phyloP scores from a whole-genome alignment of 345 rosid genomes.

The Eucalyptus pumila region DNA sequence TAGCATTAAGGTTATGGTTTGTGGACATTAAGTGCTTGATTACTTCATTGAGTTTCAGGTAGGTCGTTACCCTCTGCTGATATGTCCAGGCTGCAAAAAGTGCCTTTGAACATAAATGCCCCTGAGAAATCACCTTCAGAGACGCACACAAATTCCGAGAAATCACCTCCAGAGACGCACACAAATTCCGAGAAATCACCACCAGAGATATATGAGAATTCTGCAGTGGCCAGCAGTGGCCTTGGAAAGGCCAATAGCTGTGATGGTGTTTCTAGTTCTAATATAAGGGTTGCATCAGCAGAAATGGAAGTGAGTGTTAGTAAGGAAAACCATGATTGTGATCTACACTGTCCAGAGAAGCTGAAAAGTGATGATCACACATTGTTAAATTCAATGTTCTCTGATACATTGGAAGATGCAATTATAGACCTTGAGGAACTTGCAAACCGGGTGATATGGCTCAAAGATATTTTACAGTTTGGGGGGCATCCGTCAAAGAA shows the following conservation, averaged over 20 bases:
- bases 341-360: constrained; percentile 1
- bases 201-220: neutral
- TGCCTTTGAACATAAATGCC: neutral
- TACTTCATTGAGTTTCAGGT: neutral
- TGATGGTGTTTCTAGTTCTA: constrained; percentile 12
- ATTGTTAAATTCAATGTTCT: constrained; percentile 14
- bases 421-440: constrained; percentile 57
- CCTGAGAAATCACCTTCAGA: neutral
- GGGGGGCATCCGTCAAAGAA: constrained; percentile 7
- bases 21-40: neutral
- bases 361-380: constrained; percentile 5
- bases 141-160: neutral
- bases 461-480: constrained; percentile 19
- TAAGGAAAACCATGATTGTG: neutral
- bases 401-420: constrained; percentile 42
- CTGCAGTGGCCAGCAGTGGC: neutral
- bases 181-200: neutral
- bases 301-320: neutral
- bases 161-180: neutral
- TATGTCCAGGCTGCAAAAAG: neutral
- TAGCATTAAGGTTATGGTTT: neutral
- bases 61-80: neutral
- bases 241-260: constrained; percentile 3
- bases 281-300: neutral
- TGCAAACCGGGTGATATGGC: constrained; percentile 36